A percentile compares a stretch with the other conserved stretches of the same genome.
phyloP scores from a whole-genome alignment of 2,329 filamentous ascomycete species.

The Thermoascus crustaceus region DNA sequence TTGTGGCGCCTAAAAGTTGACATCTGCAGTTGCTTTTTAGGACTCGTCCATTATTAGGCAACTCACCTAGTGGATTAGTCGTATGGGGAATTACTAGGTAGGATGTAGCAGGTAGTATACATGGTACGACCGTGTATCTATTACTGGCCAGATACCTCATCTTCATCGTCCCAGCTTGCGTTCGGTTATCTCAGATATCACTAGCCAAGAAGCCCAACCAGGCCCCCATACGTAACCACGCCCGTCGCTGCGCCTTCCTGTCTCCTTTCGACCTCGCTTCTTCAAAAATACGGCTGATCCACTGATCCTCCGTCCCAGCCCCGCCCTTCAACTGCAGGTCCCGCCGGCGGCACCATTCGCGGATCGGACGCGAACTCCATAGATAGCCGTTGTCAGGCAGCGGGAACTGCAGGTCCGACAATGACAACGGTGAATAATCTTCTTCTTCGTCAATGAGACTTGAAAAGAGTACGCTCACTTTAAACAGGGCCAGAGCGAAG shows the following conservation, averaged over 20 bases:
- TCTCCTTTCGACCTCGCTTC: not conserved
- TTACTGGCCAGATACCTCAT: too few relatives aligned
- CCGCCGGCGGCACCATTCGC: conserved; percentile 8
- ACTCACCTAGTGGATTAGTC: too few relatives aligned
- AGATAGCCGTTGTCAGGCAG: conserved; percentile 10
- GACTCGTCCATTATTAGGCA: too few relatives aligned
- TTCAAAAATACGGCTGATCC: conserved; percentile 8
- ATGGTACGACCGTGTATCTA: too few relatives aligned
- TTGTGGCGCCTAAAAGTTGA: too few relatives aligned
- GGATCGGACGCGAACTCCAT: conserved; percentile 5
- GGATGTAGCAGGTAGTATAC: too few relatives aligned
- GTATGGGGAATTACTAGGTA: too few relatives aligned
- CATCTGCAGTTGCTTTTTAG: too few relatives aligned
- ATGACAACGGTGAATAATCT: conserved; percentile 6
- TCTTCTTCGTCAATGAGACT: conserved; percentile 4
- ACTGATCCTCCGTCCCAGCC: conserved; percentile 4
- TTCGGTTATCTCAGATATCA: too few relatives aligned
- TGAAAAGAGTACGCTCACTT: conserved; percentile 7
- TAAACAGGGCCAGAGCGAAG: conserved; percentile 21
- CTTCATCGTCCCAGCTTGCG: too few relatives aligned
- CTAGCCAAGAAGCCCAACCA: conserved; percentile 8
- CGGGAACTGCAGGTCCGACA: conserved; percentile 14
- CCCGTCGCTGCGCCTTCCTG: not conserved
- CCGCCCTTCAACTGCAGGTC: conserved; percentile 7
- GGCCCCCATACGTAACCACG: conserved; percentile 9